Conservation (phyloP, 768 basidiomycete genomes). For the Lactarius trivialis region DNA sequence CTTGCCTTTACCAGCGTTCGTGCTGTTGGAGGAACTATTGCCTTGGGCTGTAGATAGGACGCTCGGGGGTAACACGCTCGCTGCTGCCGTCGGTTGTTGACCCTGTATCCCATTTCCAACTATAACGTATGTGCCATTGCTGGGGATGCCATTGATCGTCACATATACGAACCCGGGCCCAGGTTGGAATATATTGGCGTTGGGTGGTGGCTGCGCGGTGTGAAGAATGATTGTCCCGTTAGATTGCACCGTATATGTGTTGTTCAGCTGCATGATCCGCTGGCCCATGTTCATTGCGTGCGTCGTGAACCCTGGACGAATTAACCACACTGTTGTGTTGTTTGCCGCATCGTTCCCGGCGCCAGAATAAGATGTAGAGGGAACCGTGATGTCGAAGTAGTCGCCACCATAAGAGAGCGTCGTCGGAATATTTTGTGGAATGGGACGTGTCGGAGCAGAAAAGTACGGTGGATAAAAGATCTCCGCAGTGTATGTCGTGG, state of each 20-base stretch:
- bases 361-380: conserved; percentile 57
- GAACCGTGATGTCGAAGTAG: conserved; percentile 68
- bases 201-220: conserved; percentile 76
- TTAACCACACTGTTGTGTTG: conserved; percentile 66
- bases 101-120: conserved; percentile 75
- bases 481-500: conserved; percentile 76
- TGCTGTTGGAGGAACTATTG: background rate
- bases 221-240: conserved; percentile 76
- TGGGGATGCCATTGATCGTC: conserved; percentile 77
- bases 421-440: conserved; percentile 58
- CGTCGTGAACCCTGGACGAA: conserved; percentile 78
- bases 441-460: conserved; percentile 58
- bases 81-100: conserved; percentile 48
- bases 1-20: background rate
- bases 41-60: conserved; percentile 24
- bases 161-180: conserved; percentile 83
- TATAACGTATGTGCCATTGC: conserved; percentile 67
- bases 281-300: conserved; percentile 88
- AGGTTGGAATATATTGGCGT: conserved; percentile 78
- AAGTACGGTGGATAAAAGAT: conserved; percentile 92
- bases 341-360: conserved; percentile 61
- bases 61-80: conserved; percentile 43
- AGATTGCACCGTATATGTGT: conserved; percentile 69
- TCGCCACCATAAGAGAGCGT: conserved; percentile 77
- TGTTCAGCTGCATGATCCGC: conserved; percentile 73